Evolutionary conservation across 306 rosid species (phyloP).

Genomic region (Delonix regia): DNA sequence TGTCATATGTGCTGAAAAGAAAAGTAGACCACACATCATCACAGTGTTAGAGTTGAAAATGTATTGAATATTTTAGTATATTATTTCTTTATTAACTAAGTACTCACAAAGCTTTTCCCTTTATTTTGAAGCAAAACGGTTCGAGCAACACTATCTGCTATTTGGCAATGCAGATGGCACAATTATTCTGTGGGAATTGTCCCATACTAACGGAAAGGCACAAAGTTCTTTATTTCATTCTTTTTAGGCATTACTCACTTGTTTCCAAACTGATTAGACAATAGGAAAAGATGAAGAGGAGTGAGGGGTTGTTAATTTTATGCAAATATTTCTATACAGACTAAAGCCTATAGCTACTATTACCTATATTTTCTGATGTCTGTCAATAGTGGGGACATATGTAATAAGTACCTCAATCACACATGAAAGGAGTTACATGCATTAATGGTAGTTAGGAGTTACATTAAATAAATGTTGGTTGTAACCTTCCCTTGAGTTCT

Average conservation of each 20-base stretch:
- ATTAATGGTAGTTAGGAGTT: too few relatives aligned
- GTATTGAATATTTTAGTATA: neutral
- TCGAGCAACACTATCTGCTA: constrained; percentile 71
- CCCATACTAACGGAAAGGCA: constrained; percentile 71
- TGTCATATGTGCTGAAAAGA: too few relatives aligned
- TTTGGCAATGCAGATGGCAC: constrained; percentile 86
- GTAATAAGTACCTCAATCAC: constrained; percentile 68
- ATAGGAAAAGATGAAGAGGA: constrained; percentile 18
- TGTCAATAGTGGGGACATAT: constrained; percentile 77
- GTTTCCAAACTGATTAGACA: constrained; percentile 51
- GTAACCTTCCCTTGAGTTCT: too few relatives aligned
- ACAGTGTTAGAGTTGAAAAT: too few relatives aligned
- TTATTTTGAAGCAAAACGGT: constrained; percentile 59
- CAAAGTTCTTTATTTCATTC: neutral
- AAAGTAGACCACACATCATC: too few relatives aligned
- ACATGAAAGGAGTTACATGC: constrained; percentile 96
- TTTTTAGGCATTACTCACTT: neutral
- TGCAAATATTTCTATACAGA: constrained; percentile 72
- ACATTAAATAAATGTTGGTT: too few relatives aligned
- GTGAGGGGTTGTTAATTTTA: constrained; percentile 16
- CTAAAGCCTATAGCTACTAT: constrained; percentile 15
- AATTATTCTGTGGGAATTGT: constrained; percentile 76
- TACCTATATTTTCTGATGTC: constrained; percentile 16
- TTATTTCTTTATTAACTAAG: neutral
- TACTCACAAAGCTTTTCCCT: neutral